A percentile compares a stretch with the other conserved stretches of the same genome.
Evolutionary conservation across 2,329 filamentous ascomycete genomes (phyloP).

Genomic region (Colletotrichum godetiae): DNA sequence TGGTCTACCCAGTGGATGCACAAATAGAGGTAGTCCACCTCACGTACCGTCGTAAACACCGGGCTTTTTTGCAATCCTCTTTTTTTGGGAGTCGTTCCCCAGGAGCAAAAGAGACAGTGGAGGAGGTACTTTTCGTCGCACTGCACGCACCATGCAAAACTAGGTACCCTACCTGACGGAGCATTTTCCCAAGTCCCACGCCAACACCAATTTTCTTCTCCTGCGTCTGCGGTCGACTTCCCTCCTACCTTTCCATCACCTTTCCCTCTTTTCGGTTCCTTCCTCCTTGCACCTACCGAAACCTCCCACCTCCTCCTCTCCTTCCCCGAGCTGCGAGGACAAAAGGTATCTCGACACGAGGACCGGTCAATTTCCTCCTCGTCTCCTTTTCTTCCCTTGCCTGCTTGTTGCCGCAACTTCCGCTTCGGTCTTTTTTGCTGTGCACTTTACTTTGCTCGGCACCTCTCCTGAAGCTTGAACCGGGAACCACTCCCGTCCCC

Average conservation of each 20-base stretch:
- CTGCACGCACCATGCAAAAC: not conserved
- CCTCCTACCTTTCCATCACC: conserved; percentile 44
- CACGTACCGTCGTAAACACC: not conserved
- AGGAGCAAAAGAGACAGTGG: not conserved
- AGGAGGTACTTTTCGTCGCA: conserved; percentile 2
- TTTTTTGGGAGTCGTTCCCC: not conserved
- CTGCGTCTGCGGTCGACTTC: conserved; percentile 36
- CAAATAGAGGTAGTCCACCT: no score
- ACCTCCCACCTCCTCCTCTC: conserved; percentile 24
- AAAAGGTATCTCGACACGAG: conserved; percentile 33
- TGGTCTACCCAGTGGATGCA: not conserved
- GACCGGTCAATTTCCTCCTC: conserved; percentile 30
- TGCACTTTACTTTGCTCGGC: conserved; percentile 34
- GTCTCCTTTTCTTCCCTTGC: conserved; percentile 25
- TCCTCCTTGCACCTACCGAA: conserved; percentile 33
- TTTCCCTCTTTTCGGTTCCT: conserved; percentile 37
- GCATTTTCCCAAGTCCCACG: conserved; percentile 37
- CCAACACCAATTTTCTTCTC: conserved; percentile 37
- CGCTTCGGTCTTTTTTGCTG: conserved; percentile 30
- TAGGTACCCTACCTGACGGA: conserved; percentile 23
- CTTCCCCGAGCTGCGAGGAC: conserved; percentile 35
- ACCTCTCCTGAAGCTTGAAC: conserved; percentile 36
- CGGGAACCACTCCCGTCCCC: conserved; percentile 35
- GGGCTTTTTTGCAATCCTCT: not conserved
- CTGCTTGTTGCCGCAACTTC: conserved; percentile 32